Conservation (phyloP, 306 rosid genomes). For the Cucurbita argyrosperma region DNA sequence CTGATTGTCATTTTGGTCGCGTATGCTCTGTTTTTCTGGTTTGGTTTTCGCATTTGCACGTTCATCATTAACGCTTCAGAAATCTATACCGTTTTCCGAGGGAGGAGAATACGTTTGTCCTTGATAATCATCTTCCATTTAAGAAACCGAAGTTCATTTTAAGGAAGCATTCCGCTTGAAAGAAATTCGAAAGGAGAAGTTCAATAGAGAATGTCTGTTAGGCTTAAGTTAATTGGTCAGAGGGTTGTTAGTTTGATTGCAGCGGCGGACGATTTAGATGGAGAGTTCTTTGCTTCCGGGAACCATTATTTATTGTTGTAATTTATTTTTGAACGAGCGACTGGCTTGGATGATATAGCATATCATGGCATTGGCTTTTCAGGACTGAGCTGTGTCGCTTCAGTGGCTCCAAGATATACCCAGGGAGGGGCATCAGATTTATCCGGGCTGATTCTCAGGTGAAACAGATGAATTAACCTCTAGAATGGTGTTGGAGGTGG, state of each 20-base stretch:
- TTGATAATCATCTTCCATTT: not conserved
- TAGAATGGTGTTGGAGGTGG: no score
- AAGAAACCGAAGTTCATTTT: no score
- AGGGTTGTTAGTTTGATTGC: no score
- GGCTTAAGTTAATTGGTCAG: no score
- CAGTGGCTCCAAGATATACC: slow-evolving; percentile 82
- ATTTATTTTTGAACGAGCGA: not conserved
- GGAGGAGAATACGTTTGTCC: not conserved
- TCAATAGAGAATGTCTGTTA: no score
- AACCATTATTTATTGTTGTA: not conserved
- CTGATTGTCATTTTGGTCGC: not conserved
- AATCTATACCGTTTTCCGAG: not conserved
- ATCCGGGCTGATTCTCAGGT: slow-evolving; percentile 86
- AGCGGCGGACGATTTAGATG: not conserved
- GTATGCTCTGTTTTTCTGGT: not conserved
- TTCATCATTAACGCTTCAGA: not conserved
- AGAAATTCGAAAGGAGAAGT: no score
- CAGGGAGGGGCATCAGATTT: slow-evolving; percentile 74
- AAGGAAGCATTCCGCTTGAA: no score
- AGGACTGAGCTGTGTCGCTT: slow-evolving; percentile 86
- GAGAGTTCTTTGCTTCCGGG: not conserved
- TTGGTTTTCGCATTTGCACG: not conserved
- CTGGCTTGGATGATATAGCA: not conserved
- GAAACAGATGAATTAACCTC: not conserved
- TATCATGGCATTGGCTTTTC: not conserved